A percentile compares a stretch with the other conserved stretches of the same genome.
phyloP scores from a whole-genome alignment of 345 rosid species.

The Arabidopsis arenosa region DNA sequence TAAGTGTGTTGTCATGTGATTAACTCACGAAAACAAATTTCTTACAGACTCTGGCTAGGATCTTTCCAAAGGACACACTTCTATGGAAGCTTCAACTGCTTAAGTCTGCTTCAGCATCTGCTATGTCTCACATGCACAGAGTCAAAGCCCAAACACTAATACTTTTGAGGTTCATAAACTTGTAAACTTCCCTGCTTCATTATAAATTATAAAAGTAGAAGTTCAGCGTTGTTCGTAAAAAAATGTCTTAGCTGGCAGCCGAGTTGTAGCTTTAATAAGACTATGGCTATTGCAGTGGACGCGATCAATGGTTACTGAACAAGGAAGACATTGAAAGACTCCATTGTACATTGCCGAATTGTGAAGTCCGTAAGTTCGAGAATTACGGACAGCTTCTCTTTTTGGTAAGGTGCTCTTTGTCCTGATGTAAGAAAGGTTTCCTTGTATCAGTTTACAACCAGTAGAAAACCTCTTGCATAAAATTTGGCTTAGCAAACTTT shows the following conservation, averaged over 20 bases:
- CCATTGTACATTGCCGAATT: slow-evolving; percentile 45
- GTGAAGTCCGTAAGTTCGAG: slow-evolving; percentile 60
- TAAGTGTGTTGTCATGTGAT: neutral
- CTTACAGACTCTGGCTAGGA: slow-evolving; percentile 60
- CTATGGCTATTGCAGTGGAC: slow-evolving; percentile 57
- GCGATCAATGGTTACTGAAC: slow-evolving; percentile 70
- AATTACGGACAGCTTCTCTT: slow-evolving; percentile 72
- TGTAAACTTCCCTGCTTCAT: slow-evolving; percentile 17
- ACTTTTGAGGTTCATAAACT: slow-evolving; percentile 59
- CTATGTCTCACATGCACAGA: slow-evolving; percentile 58
- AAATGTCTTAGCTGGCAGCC: neutral
- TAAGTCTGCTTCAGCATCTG: slow-evolving; percentile 61
- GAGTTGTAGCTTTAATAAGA: slow-evolving; percentile 1
- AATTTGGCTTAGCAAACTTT: neutral
- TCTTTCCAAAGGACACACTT: slow-evolving; percentile 71
- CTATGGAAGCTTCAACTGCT: slow-evolving; percentile 79
- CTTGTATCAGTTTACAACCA: neutral
- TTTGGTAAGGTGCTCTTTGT: slow-evolving; percentile 56
- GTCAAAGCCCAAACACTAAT: slow-evolving; percentile 65
- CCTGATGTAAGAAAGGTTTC: slow-evolving; percentile 9
- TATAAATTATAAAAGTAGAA: slow-evolving; percentile 13
- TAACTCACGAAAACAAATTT: neutral
- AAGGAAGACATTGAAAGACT: slow-evolving; percentile 67
- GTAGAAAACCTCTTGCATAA: neutral
- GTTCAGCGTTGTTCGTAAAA: neutral